A percentile compares a stretch with the other conserved stretches of the same genome.
phyloP scores from a whole-genome alignment of 805 yeast genomes.

The Spathaspora arborariae region DNA sequence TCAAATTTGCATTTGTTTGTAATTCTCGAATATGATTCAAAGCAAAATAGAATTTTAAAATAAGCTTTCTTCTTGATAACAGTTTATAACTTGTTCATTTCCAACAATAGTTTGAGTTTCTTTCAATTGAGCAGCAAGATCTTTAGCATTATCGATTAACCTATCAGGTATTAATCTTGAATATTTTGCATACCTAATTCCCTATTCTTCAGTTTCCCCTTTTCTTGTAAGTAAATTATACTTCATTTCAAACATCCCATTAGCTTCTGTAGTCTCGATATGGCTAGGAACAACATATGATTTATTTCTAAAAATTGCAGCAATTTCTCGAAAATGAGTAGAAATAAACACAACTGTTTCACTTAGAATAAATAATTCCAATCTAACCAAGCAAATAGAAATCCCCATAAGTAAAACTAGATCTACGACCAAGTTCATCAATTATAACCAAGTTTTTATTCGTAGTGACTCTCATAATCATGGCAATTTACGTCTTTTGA shows the following conservation, averaged over 20 bases:
- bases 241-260: constrained; percentile 20
- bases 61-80: constrained; percentile 7
- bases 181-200: constrained; percentile 21
- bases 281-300: constrained; percentile 34
- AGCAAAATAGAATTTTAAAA: constrained; percentile 8
- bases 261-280: constrained; percentile 25
- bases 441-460: constrained; percentile 37
- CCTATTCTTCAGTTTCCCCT: constrained; percentile 23
- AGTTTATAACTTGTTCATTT: constrained; percentile 1
- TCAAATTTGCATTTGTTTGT: constrained; percentile 1
- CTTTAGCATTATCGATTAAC: constrained; percentile 22
- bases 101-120: neutral
- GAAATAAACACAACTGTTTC: constrained; percentile 29
- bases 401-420: constrained; percentile 43
- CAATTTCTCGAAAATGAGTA: constrained; percentile 44
- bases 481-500: constrained; percentile 35
- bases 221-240: constrained; percentile 20
- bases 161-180: constrained; percentile 16
- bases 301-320: constrained; percentile 27
- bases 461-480: constrained; percentile 34
- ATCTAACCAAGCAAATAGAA: constrained; percentile 44
- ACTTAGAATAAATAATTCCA: constrained; percentile 28
- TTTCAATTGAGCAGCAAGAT: constrained; percentile 12
- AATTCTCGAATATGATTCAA: constrained; percentile 5
- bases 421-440: constrained; percentile 57